phyloP scores from a whole-genome alignment of 2,329 filamentous ascomycete genomes.

The Aspergillus puulaauensis region DNA sequence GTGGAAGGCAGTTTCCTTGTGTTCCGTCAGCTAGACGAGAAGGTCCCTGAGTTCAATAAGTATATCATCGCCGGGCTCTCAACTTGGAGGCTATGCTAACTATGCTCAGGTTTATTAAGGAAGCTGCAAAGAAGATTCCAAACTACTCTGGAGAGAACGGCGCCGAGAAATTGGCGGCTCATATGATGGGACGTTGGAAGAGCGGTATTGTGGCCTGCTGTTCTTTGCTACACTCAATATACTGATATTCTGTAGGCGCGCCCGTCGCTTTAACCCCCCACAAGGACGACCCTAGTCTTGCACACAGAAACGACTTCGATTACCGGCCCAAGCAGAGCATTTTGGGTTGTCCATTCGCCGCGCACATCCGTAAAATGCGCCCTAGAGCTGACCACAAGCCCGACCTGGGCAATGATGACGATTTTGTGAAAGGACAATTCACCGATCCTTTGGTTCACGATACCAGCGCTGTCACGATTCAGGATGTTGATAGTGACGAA shows the following conservation, averaged over 20 bases:
- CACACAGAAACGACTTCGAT: constrained; percentile 41
- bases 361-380: constrained; percentile 50
- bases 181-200: constrained; percentile 48
- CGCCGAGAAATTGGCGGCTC: constrained; percentile 35
- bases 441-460: too few species aligned
- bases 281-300: constrained; percentile 32
- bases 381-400: constrained; percentile 39
- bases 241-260: constrained; percentile 24
- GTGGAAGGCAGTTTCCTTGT: constrained; percentile 46
- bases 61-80: not conserved
- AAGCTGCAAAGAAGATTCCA: too few species aligned
- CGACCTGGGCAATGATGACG: not conserved
- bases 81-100: too few species aligned
- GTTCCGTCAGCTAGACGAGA: constrained; percentile 46
- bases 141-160: not conserved
- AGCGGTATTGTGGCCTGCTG: constrained; percentile 22
- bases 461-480: too few species aligned
- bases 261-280: constrained; percentile 32
- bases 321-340: constrained; percentile 34
- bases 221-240: not conserved
- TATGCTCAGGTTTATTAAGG: too few species aligned
- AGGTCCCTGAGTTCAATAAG: constrained; percentile 45
- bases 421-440: not conserved
- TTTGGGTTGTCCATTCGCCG: constrained; percentile 45
- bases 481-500: too few species aligned